A percentile compares a stretch with the other conserved stretches of the same genome.
These are phyloP conservation scores for Nectriaceae sp. DNA, from an alignment of 2,329 filamentous ascomycete species.

Conservation along the genomic window DNA sequence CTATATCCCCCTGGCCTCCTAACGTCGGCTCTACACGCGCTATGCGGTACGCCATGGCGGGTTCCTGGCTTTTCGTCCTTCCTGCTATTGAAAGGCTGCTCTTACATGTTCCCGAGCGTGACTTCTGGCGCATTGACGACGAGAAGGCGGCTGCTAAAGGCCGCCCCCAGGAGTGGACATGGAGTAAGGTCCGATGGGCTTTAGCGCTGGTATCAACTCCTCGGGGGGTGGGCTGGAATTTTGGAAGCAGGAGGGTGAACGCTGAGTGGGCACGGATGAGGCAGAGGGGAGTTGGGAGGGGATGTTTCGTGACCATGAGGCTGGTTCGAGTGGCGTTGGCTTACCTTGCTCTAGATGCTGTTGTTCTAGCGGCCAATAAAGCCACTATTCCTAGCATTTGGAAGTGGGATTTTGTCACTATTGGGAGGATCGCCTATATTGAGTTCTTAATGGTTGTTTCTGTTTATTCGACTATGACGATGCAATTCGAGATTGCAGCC, in stretches of 20 bases:
- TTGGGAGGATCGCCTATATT: neutral
- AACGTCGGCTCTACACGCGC: constrained; percentile 7
- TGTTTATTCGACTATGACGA: constrained; percentile 7
- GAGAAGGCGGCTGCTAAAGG: neutral
- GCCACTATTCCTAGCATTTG: neutral
- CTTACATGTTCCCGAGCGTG: constrained; percentile 7
- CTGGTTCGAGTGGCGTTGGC: constrained; percentile 1
- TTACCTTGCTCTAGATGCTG: constrained; percentile 7
- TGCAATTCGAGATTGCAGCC: constrained; percentile 14
- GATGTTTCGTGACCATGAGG: neutral
- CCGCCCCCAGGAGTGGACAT: constrained; percentile 4
- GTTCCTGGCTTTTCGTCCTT: constrained; percentile 15
- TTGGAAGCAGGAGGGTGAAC: constrained; percentile 8
- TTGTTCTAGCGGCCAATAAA: constrained; percentile 3
- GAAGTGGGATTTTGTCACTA: constrained; percentile 3
- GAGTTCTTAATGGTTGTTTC: constrained; percentile 10
- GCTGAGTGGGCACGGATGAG: neutral
- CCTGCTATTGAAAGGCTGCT: constrained; percentile 14
- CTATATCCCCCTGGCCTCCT: constrained; percentile 13
- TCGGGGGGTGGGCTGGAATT: constrained; percentile 17
- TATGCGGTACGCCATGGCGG: constrained; percentile 16
- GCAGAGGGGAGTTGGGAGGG: neutral
- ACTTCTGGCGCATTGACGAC: constrained; percentile 12
- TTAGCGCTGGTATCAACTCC: constrained; percentile 3
- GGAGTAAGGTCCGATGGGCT: constrained; percentile 13